Evolutionary conservation across 2,329 filamentous ascomycete species (phyloP).

Genomic region (Atkinsonella hypoxylon): DNA sequence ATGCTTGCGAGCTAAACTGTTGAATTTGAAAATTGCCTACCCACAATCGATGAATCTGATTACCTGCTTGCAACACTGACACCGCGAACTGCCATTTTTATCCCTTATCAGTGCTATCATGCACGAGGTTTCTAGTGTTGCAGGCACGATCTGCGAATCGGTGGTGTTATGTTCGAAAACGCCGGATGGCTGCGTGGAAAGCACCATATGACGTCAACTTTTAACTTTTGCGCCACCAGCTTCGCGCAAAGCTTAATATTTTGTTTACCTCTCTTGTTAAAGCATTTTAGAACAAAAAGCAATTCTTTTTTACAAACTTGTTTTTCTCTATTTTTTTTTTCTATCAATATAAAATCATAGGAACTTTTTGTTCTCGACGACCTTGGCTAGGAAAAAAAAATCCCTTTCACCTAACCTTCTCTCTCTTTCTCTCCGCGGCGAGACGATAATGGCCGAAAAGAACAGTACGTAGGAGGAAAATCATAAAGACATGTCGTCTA

Average conservation of each 20-base stretch:
- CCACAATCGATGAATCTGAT: too few relatives aligned
- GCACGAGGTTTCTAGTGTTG: background rate
- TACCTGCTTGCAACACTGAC: too few relatives aligned
- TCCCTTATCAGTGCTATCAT: too few relatives aligned
- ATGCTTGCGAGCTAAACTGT: too few relatives aligned
- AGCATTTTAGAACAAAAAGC: too few relatives aligned
- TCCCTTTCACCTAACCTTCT: background rate
- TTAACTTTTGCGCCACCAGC: background rate
- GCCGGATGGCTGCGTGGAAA: background rate
- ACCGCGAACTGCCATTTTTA: too few relatives aligned
- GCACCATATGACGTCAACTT: slow-evolving; percentile 1
- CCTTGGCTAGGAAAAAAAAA: background rate
- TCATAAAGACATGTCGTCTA: slow-evolving; percentile 11
- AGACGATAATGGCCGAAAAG: background rate
- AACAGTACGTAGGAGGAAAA: background rate
- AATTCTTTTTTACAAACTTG: too few relatives aligned
- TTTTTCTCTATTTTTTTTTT: background rate
- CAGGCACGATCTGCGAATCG: background rate
- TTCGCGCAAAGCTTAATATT: too few relatives aligned
- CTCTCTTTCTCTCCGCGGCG: background rate
- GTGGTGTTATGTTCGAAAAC: background rate
- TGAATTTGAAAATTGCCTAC: too few relatives aligned
- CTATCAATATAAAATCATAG: background rate
- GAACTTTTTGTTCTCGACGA: background rate
- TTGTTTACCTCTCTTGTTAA: too few relatives aligned